Base-by-base conservation (phyloP, 2,329 filamentous ascomycete species). In the Erysiphe neolycopersici region DNA sequence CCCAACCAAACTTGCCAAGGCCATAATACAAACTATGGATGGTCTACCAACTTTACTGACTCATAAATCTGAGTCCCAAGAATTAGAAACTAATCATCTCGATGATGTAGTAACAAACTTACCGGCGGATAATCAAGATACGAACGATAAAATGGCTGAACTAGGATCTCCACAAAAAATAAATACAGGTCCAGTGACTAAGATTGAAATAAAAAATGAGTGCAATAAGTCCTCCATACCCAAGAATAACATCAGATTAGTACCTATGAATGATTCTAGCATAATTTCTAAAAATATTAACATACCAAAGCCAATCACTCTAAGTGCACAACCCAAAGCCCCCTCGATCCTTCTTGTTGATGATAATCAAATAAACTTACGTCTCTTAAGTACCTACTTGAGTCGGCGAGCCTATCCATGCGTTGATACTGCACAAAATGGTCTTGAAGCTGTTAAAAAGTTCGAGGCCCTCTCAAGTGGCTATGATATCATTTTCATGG, bases 401-500 rank as follows among this genome's bases (percentile, higher is more conserved):
- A 56, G 62, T 36, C 50, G 53, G 43, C 52, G 60, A 4, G 57
- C 61, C 2, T 61, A 62, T 26, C 51, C 54, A n/a, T 54, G 56
- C 4, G 56, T 60, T 14, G 55, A 59, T n/a, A 60, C 60, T 13
- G 66, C 65, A 1, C 53, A 53, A 18, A 61, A 69, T 47, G 67
- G 67, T 6, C 56, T 62, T 1, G 60, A 67, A 50, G 67, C 67
- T 2, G 60, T 69, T 0, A 54, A 64, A 6, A 54, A 54, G 29
- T 65, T 63, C 45, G 56, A 62, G 38, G 49, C 50, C 8, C 47
- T 53, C 3, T 46, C 50, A 2, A 57, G 62, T 39, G 50, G 55
- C 0, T 62, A 61, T 41, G 60, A 62, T 35, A 59, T 66, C 37
- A 60, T 69, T 2, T 60, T 58, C 30, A 58, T 65, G 62, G 68